Evolutionary conservation across 2,329 filamentous ascomycete species (phyloP).

Genomic region (Phaeosphaeriaceae sp.): DNA sequence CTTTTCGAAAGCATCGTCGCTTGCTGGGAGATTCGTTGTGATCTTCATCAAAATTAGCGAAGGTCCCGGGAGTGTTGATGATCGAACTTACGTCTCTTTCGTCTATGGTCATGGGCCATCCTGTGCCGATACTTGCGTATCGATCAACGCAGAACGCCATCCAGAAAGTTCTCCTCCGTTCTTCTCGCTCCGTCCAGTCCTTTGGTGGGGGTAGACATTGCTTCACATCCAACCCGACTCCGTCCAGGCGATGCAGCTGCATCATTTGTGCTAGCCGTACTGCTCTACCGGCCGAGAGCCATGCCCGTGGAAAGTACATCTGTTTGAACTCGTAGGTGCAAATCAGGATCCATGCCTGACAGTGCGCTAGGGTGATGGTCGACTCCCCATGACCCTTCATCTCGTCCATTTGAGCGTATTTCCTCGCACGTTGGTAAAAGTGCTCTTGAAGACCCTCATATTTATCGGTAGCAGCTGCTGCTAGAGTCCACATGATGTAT

Average conservation of each 20-base stretch:
- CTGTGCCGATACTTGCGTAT: conserved; percentile 94
- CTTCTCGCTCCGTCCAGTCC: conserved; percentile 94
- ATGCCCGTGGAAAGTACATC: conserved; percentile 96
- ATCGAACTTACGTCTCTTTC: conserved; percentile 75
- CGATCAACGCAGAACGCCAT: conserved; percentile 89
- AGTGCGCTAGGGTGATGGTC: conserved; percentile 84
- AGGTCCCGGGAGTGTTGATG: not conserved
- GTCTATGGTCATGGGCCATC: conserved; percentile 95
- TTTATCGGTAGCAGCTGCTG: conserved; percentile 84
- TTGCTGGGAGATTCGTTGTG: conserved; percentile 80
- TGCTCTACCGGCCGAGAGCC: conserved; percentile 87
- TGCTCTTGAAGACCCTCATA: conserved; percentile 80
- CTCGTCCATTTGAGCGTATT: conserved; percentile 88
- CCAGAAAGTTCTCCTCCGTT: conserved; percentile 93
- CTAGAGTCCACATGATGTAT: conserved; percentile 95
- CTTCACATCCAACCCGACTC: conserved; percentile 84
- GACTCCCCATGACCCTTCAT: conserved; percentile 91
- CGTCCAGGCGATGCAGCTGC: conserved; percentile 86
- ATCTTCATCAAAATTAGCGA: conserved; percentile 59
- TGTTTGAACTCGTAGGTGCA: conserved; percentile 92
- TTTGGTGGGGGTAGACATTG: conserved; percentile 84
- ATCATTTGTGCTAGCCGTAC: conserved; percentile 90
- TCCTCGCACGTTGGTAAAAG: conserved; percentile 88
- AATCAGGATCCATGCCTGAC: conserved; percentile 82
- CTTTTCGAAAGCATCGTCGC: conserved; percentile 84